Conservation (phyloP, 441 rosid genomes). For the Aleurites moluccanus region DNA sequence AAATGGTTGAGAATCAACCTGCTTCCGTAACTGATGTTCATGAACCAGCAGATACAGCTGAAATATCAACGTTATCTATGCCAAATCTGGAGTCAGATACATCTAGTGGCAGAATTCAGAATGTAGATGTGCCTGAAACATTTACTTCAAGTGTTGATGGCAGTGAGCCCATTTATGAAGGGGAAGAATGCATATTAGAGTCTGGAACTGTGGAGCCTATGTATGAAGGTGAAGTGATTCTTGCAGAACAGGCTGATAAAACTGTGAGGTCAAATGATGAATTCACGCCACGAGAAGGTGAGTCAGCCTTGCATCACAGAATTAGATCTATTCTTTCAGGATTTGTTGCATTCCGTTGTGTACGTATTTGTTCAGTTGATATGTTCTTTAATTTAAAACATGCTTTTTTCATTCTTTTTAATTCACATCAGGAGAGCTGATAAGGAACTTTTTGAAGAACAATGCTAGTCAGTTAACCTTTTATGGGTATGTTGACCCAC, state of each 20-base stretch:
- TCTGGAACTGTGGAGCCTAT: constrained; percentile 71
- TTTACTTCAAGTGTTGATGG: constrained; percentile 58
- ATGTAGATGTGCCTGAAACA: constrained; percentile 46
- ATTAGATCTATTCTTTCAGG: background rate
- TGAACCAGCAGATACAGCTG: constrained; percentile 34
- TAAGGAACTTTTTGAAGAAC: constrained; percentile 74
- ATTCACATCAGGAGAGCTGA: constrained; percentile 66
- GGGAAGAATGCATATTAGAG: constrained; percentile 86
- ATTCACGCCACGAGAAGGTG: constrained; percentile 76
- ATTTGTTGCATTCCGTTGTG: background rate
- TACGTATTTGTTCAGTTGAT: background rate
- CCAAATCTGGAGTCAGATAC: constrained; percentile 48
- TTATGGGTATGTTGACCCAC: constrained; percentile 60
- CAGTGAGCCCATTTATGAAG: constrained; percentile 94
- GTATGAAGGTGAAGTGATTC: constrained; percentile 95
- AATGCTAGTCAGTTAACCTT: constrained; percentile 90
- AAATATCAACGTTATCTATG: constrained; percentile 28
- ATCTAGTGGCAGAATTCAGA: constrained; percentile 46
- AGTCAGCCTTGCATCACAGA: constrained; percentile 17
- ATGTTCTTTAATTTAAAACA: constrained; percentile 16
- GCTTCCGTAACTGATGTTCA: constrained; percentile 29
- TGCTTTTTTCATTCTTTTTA: constrained; percentile 21
- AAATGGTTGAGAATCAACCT: constrained; percentile 32
- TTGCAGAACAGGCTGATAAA: constrained; percentile 75
- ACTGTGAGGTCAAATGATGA: constrained; percentile 47